Base-by-base conservation (phyloP, 2,329 filamentous ascomycete genomes). In the Penicillium sp. region DNA sequence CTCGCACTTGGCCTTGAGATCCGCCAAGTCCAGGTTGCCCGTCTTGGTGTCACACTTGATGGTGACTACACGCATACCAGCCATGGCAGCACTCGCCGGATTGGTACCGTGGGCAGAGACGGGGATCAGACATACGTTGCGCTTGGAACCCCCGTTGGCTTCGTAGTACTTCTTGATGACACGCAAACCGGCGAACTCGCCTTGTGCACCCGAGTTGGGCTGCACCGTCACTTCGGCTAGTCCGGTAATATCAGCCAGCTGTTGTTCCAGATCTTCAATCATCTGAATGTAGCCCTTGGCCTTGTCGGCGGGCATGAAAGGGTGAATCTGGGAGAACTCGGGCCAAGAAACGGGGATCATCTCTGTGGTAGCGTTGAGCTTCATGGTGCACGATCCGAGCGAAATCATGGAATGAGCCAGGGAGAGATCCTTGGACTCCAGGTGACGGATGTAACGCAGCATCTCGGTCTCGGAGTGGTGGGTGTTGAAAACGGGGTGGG, bases 371-470 rank as follows among this genome's bases (percentile, higher is more conserved):
- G 86, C 87, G 64, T 96, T 96, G 37, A 96, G 81, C 75, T 97
- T 97, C 91, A 97, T 97, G 10, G 91, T 97, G 74, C 91, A 97
- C 1, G 91, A 96, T 14, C 91, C 91, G 1, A 97, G 79, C 2
- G 91, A 89, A 46, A 97, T 97, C 91, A 97, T 97, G 11, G 90
- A 96, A 70, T 97, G 91, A 2, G 90, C 87, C 4, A 96, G 76
- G 1, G 91, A 96, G 10, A 97, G 73, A 62, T 97, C 91, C 73
- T 94, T 96, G 35, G 89, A 94, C 64, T 94, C 86, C 4, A 97
- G 76, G 62, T 95, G 87, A 62, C 91, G 78, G 56, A 97, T 95
- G 70, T 97, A 97, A 29, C 91, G 84, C 35, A 97, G 75, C 56
- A 97, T 79, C 67, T 96, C 88, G 0, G 91, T 96, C 70, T 97